Evolutionary conservation across 352 stramenopile genomes (phyloP).

Genomic region (Phytophthora tubulina): DNA sequence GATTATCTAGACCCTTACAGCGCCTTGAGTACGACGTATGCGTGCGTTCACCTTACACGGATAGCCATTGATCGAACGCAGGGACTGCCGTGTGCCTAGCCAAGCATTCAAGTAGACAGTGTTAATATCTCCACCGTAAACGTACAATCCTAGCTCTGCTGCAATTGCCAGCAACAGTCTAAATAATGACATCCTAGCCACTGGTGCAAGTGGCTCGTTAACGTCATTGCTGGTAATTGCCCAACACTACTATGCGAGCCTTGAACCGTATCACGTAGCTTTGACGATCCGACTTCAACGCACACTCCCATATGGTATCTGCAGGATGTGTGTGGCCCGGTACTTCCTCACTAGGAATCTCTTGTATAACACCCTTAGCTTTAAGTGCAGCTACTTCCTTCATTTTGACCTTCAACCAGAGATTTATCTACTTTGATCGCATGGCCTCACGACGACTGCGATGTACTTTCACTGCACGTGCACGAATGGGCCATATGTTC

Average conservation of each 20-base stretch:
- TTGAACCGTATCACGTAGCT: not conserved
- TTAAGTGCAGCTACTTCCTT: not conserved
- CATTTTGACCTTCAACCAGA: not conserved
- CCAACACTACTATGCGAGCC: not conserved
- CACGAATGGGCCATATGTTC: not conserved
- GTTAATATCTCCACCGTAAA: not conserved
- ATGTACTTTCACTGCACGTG: not conserved
- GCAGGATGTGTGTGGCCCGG: not conserved
- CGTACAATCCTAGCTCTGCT: not conserved
- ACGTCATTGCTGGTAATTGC: not conserved
- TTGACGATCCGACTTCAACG: not conserved
- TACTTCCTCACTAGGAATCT: not conserved
- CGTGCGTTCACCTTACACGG: not conserved
- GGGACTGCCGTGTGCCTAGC: not conserved
- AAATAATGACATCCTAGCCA: not conserved
- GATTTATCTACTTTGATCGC: not conserved
- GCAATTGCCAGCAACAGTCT: not conserved
- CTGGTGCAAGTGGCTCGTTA: not conserved
- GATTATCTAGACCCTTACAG: not conserved
- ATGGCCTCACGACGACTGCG: not conserved
- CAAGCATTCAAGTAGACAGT: not conserved
- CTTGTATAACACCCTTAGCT: not conserved
- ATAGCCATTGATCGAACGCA: not conserved
- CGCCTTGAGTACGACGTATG: not conserved
- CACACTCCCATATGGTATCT: not conserved